Base-by-base conservation (phyloP, 116 monocot genomes). In the Papilionanthe hybrid region DNA sequence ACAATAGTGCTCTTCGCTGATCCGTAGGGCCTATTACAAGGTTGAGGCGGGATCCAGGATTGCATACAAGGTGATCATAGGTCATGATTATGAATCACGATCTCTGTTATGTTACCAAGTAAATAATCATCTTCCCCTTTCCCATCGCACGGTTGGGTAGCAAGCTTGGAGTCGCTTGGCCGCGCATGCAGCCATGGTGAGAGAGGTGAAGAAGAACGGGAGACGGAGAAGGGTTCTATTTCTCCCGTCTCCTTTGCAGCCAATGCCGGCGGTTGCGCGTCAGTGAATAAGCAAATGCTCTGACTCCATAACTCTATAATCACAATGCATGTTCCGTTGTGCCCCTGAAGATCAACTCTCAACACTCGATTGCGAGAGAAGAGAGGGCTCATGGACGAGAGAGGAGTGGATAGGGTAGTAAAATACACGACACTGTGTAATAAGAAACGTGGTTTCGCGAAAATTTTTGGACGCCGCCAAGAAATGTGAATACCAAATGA, bases 81-180 rank as follows among this genome's bases (percentile, higher is more conserved):
- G 98, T 94, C 98, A 98, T 98, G 83, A 98, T 98, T 98, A 82
- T 86, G 87, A 58, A 98, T 87, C 84, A 94, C 98, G 75, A 98
- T 94, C 86, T 98, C 98, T 42, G 88, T 81, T 77, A 98, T 98
- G 83, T 94, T 98, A 22, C 98, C 98, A 10, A 93, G 93, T 75
- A 91, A 47, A 81, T 90, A 94, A 76, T 90, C 93, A 75, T 96
- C 91, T 25, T 87, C 93, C 19, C 88, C 91, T 80, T 93, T 89
- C 68, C 41, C 79, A 20, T 37, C 43, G n/a, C 9, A 10, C 1
- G 32, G 50, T 29, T 25, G 28, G 32, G 55, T 13, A 8, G 77
- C 73, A 72, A 84, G 65, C 80, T 78, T 87, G 27, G 27, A 77
- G 83, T 23, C 90, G 90, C 78, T 90, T 90, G 9, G 84, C 76